Evolutionary conservation across 805 yeast species (phyloP).

Genomic region (Saccharomycopsis schoenii): DNA sequence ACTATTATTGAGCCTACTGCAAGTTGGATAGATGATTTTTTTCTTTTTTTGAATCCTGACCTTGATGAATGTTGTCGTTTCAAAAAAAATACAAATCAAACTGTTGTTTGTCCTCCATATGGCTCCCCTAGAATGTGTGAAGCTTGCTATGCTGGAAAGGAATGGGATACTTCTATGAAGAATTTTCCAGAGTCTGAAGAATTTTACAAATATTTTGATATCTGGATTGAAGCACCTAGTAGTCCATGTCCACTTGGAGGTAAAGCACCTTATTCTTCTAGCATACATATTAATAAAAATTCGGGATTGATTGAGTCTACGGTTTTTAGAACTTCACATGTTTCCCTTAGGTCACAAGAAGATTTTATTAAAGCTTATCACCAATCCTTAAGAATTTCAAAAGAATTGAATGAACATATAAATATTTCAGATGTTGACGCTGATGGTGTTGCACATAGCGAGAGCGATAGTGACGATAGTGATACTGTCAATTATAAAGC

Average conservation of each 20-base stretch:
- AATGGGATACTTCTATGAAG: constrained; percentile 64
- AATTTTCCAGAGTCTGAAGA: constrained; percentile 71
- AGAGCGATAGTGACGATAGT: not conserved
- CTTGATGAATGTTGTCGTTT: constrained; percentile 79
- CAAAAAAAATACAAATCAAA: constrained; percentile 37
- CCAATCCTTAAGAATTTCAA: constrained; percentile 56
- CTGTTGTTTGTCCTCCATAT: constrained; percentile 55
- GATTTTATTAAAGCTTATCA: constrained; percentile 78
- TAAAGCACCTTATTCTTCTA: constrained; percentile 73
- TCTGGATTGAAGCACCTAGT: constrained; percentile 79
- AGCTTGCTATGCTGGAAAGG: constrained; percentile 54
- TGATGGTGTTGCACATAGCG: not conserved
- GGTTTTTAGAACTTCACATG: constrained; percentile 71
- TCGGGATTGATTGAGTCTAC: constrained; percentile 39
- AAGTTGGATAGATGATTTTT: constrained; percentile 87
- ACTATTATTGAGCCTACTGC: constrained; percentile 76
- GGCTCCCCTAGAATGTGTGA: constrained; percentile 66
- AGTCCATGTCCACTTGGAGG: constrained; percentile 95
- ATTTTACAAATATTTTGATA: constrained; percentile 60
- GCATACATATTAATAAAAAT: constrained; percentile 38
- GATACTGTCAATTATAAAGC: not conserved
- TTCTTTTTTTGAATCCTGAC: constrained; percentile 79
- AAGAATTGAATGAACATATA: constrained; percentile 34
- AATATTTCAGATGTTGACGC: not conserved
- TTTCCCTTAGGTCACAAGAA: constrained; percentile 67